These are phyloP conservation scores for Fusarium pilosicola DNA, from an alignment of 2,329 filamentous ascomycete genomes.

Conservation along the genomic window DNA sequence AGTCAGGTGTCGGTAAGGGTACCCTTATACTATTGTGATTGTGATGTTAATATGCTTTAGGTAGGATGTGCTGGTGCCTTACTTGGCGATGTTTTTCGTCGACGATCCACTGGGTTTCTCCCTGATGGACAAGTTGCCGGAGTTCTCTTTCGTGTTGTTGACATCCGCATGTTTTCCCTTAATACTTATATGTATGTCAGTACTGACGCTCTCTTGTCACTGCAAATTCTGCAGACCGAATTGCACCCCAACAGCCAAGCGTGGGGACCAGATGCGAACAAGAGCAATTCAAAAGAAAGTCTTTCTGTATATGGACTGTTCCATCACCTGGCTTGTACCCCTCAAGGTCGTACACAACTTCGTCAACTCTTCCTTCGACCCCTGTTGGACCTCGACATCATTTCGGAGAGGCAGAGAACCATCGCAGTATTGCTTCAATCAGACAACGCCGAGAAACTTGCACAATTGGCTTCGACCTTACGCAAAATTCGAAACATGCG, in stretches of 20 bases:
- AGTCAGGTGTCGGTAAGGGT: conserved; percentile 71
- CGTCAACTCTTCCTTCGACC: conserved; percentile 87
- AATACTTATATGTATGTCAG: conserved; percentile 78
- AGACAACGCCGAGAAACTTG: conserved; percentile 70
- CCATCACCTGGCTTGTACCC: conserved; percentile 75
- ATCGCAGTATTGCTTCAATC: conserved; percentile 73
- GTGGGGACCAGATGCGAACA: conserved; percentile 60
- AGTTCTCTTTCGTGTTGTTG: conserved; percentile 64
- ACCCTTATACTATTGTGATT: background rate
- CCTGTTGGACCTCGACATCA: conserved; percentile 72
- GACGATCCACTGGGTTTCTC: conserved; percentile 66
- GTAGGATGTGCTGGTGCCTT: conserved; percentile 90
- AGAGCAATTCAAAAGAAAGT: conserved; percentile 77
- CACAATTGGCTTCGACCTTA: conserved; percentile 68
- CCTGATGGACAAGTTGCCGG: conserved; percentile 66
- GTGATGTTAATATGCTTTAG: conserved; percentile 47
- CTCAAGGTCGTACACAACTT: conserved; percentile 79
- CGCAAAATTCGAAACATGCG: conserved; percentile 81
- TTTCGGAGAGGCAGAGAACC: conserved; percentile 76
- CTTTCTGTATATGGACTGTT: conserved; percentile 88
- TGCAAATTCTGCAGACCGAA: conserved; percentile 88
- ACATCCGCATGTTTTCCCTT: conserved; percentile 80
- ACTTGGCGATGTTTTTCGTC: conserved; percentile 78
- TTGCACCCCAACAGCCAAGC: conserved; percentile 84
- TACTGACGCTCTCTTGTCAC: conserved; percentile 78